Percentiles rank a stretch among this genome's conserved stretches.
These are phyloP conservation scores for Staphylotrichum longicolle DNA, from an alignment of 495 filamentous ascomycete genomes.

Conservation along the genomic window DNA sequence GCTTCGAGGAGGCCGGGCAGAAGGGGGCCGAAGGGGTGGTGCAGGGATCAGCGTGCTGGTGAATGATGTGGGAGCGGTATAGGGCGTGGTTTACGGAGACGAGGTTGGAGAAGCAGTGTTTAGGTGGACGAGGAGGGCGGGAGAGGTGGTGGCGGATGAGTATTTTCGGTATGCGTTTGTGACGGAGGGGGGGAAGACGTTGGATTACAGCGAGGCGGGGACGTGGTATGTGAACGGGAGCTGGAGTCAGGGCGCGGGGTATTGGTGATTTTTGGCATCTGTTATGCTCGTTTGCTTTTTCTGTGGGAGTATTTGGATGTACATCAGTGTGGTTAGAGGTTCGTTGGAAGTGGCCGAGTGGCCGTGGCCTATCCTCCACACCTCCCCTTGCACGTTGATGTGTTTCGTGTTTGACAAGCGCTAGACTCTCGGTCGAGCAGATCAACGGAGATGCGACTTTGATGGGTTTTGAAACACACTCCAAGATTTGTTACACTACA, in stretches of 20 bases:
- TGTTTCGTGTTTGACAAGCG: too few species aligned
- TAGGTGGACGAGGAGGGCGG: conserved; percentile 18
- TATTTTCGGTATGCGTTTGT: conserved; percentile 32
- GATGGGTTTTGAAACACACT: too few species aligned
- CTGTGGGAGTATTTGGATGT: too few species aligned
- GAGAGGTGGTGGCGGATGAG: conserved; percentile 20
- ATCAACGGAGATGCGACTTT: too few species aligned
- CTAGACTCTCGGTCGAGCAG: too few species aligned
- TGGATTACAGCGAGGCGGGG: conserved; percentile 28
- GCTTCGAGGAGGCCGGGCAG: conserved; percentile 11
- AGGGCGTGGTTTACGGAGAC: conserved; percentile 25
- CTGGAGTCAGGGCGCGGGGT: conserved; percentile 28
- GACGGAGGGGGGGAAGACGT: conserved; percentile 9
- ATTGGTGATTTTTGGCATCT: conserved; percentile 13
- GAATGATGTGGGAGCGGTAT: conserved; percentile 34
- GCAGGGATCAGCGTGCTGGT: conserved; percentile 30
- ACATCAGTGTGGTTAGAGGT: too few species aligned
- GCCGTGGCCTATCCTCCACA: too few species aligned
- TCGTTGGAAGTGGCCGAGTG: too few species aligned
- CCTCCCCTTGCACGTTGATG: too few species aligned
- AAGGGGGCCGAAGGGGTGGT: background rate
- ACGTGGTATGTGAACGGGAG: conserved; percentile 34
- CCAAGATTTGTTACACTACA: conserved; percentile 17
- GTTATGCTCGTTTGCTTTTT: background rate
- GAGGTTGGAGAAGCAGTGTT: conserved; percentile 25